phyloP scores from a whole-genome alignment of 2,329 filamentous ascomycete species.

The Nannizzia gypsea region DNA sequence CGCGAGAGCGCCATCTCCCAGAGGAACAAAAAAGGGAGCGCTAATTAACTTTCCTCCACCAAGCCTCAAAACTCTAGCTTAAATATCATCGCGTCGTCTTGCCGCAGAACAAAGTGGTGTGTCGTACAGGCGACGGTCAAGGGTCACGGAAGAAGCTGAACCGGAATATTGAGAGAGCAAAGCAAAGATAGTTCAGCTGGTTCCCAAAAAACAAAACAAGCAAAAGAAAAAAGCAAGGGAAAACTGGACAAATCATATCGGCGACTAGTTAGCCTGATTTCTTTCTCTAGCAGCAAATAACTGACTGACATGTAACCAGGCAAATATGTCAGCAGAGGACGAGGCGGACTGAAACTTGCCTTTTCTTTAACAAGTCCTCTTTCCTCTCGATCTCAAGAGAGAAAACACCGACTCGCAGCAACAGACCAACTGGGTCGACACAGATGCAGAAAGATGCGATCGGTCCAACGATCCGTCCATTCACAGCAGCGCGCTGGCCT shows the following conservation, averaged over 20 bases:
- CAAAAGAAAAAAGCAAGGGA: background rate
- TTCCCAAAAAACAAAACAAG: background rate
- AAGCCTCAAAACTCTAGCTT: slow-evolving; percentile 1
- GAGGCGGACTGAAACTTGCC: background rate
- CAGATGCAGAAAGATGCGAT: background rate
- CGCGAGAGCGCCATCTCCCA: background rate
- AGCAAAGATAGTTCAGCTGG: background rate
- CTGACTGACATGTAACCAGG: background rate
- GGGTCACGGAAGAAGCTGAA: background rate
- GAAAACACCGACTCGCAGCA: background rate
- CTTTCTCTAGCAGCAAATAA: background rate
- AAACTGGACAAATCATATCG: background rate
- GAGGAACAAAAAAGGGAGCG: background rate
- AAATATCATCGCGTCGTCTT: slow-evolving; percentile 1
- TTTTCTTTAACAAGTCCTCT: background rate
- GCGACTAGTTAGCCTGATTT: background rate
- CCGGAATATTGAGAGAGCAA: background rate
- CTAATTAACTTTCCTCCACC: slow-evolving; percentile 3
- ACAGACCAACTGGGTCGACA: background rate
- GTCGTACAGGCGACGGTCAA: background rate
- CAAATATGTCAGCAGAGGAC: background rate
- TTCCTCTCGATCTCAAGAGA: background rate
- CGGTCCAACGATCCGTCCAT: background rate
- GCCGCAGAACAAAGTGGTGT: background rate
- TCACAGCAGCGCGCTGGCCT: background rate